These are phyloP conservation scores for Penstemon newberryi DNA, from an alignment of 257 asterid genomes.

Conservation along the genomic window DNA sequence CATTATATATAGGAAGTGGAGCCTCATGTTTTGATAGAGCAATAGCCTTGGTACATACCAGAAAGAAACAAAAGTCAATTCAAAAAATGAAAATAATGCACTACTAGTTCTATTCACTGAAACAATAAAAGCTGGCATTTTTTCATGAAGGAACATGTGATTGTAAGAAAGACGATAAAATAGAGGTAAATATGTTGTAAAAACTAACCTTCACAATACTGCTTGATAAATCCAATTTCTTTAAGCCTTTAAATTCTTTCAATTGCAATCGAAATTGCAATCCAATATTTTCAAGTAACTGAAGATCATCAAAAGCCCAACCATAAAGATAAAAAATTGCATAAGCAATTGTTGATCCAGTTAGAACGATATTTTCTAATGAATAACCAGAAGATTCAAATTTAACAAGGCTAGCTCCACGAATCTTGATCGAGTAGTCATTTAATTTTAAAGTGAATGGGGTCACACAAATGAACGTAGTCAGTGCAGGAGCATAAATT, in stretches of 20 bases:
- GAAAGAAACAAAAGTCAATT: neutral
- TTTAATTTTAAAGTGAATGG: neutral
- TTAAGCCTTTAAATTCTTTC: neutral
- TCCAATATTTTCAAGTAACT: neutral
- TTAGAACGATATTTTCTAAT: neutral
- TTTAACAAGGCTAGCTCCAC: neutral
- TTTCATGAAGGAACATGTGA: too few species aligned
- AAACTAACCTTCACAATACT: constrained; percentile 7
- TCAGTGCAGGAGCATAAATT: neutral
- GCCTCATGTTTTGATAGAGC: neutral
- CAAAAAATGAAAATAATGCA: neutral
- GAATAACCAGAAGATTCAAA: neutral
- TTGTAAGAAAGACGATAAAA: too few species aligned
- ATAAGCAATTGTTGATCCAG: neutral
- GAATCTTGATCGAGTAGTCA: neutral
- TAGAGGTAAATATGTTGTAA: neutral
- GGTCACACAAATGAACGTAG: neutral
- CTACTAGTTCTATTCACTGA: neutral
- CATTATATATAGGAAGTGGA: neutral
- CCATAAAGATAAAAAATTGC: neutral
- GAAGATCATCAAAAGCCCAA: neutral
- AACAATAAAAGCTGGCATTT: neutral
- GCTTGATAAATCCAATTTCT: neutral
- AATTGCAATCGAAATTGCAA: neutral
- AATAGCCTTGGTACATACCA: constrained; percentile 7